These are phyloP conservation scores for Lactarius hatsudake DNA, from an alignment of 768 basidiomycete species.

Conservation along the genomic window DNA sequence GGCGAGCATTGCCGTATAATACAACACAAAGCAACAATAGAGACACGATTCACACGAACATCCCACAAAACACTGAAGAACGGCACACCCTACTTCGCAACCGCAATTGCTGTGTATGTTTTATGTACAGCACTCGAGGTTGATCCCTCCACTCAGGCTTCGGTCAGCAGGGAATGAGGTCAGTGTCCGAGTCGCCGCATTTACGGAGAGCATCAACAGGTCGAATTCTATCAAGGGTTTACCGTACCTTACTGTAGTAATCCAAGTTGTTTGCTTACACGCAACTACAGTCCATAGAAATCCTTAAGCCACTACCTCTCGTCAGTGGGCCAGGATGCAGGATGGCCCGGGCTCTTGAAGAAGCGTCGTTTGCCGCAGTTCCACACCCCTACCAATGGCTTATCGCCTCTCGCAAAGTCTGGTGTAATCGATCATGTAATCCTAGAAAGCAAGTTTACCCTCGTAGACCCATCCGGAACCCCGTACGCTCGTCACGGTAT, in stretches of 20 bases:
- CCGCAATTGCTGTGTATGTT: neutral
- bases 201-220: constrained; percentile 47
- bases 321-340: too few species aligned
- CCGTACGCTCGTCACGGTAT: constrained; percentile 42
- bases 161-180: constrained; percentile 57
- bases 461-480: constrained; percentile 49
- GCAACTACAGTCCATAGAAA: constrained; percentile 76
- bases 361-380: constrained; percentile 39
- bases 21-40: neutral
- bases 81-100: neutral
- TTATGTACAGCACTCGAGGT: too few species aligned
- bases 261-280: too few species aligned
- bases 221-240: constrained; percentile 55
- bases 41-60: too few species aligned
- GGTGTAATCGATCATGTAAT: too few species aligned
- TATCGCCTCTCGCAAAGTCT: constrained; percentile 52
- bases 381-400: too few species aligned
- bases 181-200: constrained; percentile 75
- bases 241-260: too few species aligned
- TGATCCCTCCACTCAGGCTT: too few species aligned
- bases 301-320: constrained; percentile 63
- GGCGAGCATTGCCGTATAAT: too few species aligned
- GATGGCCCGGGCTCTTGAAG: constrained; percentile 39
- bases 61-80: too few species aligned
- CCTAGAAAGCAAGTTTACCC: constrained; percentile 60